phyloP scores from a whole-genome alignment of 768 basidiomycete genomes.

The Daedalea quercina region DNA sequence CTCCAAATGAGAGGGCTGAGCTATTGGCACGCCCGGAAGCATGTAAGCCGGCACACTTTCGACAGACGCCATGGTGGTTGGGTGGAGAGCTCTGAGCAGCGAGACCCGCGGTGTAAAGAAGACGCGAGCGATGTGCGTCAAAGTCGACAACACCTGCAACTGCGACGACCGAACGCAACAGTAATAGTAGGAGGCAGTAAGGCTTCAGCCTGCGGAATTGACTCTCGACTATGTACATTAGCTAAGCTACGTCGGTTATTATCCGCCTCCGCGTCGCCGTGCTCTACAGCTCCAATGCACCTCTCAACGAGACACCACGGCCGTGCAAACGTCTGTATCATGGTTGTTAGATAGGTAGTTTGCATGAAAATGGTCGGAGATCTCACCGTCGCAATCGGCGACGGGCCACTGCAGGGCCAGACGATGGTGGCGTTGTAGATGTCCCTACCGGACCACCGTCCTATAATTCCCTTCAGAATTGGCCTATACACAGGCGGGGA shows the following conservation, averaged over 20 bases:
- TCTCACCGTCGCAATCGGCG: too few species aligned
- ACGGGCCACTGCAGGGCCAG: too few species aligned
- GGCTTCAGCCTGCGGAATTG: not conserved
- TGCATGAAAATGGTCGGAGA: too few species aligned
- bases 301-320: too few species aligned
- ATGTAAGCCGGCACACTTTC: slow-evolving; percentile 66
- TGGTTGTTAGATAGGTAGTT: too few species aligned
- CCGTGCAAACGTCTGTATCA: too few species aligned
- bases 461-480: too few species aligned
- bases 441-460: too few species aligned
- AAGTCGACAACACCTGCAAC: not conserved
- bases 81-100: slow-evolving; percentile 6
- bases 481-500: too few species aligned
- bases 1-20: slow-evolving; percentile 77
- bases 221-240: not conserved
- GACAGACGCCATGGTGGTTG: slow-evolving; percentile 59
- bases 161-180: not conserved
- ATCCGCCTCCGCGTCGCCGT: not conserved
- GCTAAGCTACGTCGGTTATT: not conserved
- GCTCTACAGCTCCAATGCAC: too few species aligned
- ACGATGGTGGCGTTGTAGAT: too few species aligned
- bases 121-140: slow-evolving; percentile 2
- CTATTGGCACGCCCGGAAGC: slow-evolving; percentile 63
- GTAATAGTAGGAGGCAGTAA: slow-evolving; percentile 1
- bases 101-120: not conserved